Conservation (phyloP, 768 basidiomycete species). For the Leccinum disarticulatum region DNA sequence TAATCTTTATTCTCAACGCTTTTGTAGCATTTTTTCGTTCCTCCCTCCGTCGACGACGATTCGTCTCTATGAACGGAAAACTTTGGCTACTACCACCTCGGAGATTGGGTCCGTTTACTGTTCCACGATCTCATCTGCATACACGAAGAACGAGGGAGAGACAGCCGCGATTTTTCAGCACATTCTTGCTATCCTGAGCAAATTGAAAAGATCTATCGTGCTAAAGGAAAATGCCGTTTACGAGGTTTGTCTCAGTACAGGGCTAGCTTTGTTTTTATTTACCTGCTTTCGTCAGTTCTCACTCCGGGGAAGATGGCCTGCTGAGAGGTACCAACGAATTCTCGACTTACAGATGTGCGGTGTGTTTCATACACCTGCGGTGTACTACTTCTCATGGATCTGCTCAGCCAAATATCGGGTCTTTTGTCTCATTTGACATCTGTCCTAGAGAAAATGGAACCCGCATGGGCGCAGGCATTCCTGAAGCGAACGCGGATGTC, state of each 20-base stretch:
- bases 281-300: constrained; percentile 53
- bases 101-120: constrained; percentile 77
- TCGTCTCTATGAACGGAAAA: constrained; percentile 67
- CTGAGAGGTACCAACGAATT: constrained; percentile 69
- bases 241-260: constrained; percentile 45
- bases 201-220: constrained; percentile 61
- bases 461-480: constrained; percentile 76
- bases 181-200: constrained; percentile 71
- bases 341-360: constrained; percentile 67
- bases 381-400: constrained; percentile 4
- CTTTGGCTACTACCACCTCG: constrained; percentile 63
- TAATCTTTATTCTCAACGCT: constrained; percentile 1
- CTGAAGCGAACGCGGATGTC: constrained; percentile 71
- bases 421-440: constrained; percentile 74
- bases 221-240: constrained; percentile 61
- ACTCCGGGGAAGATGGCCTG: constrained; percentile 75
- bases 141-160: constrained; percentile 50
- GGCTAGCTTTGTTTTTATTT: background rate
- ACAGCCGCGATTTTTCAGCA: constrained; percentile 57
- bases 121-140: constrained; percentile 70
- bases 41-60: constrained; percentile 76
- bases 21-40: constrained; percentile 60
- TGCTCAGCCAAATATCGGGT: constrained; percentile 60
- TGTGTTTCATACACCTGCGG: background rate
- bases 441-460: constrained; percentile 68